phyloP scores from a whole-genome alignment of 192 early-diverging fungal genomes.

The Mortierella alpina region DNA sequence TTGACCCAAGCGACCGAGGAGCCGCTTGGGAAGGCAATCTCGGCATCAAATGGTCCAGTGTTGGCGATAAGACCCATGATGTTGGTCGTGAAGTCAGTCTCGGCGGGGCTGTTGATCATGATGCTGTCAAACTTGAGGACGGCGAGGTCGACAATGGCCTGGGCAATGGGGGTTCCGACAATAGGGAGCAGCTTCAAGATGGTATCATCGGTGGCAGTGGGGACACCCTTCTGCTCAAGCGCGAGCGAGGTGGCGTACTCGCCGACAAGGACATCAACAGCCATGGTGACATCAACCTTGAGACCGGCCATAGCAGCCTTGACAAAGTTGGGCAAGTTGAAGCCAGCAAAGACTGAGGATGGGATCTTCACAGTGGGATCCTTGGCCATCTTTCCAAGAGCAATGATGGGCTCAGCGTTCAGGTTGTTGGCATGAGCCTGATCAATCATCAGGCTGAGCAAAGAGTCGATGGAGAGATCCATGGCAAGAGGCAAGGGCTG shows the following conservation, averaged over 20 bases:
- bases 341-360: conserved; percentile 55
- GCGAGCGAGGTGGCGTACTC: conserved; percentile 58
- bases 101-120: conserved; percentile 51
- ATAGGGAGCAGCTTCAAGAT: conserved; percentile 62
- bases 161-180: conserved; percentile 67
- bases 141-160: conserved; percentile 58
- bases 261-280: conserved; percentile 59
- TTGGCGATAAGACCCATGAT: conserved; percentile 50
- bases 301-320: conserved; percentile 59
- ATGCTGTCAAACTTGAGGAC: conserved; percentile 28
- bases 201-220: conserved; percentile 57
- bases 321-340: conserved; percentile 60
- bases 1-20: conserved; percentile 51
- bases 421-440: conserved; percentile 56
- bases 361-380: conserved; percentile 43
- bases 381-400: conserved; percentile 52
- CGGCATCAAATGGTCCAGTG: conserved; percentile 55
- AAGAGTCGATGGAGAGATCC: conserved; percentile 61
- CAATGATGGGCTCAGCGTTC: conserved; percentile 57
- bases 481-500: conserved; percentile 55
- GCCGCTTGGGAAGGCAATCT: conserved; percentile 50
- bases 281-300: conserved; percentile 58
- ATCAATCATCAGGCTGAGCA: conserved; percentile 59
- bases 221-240: conserved; percentile 56
- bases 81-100: conserved; percentile 47